Base-by-base conservation (phyloP, 139 green algal species). In the Microglena sp. region DNA sequence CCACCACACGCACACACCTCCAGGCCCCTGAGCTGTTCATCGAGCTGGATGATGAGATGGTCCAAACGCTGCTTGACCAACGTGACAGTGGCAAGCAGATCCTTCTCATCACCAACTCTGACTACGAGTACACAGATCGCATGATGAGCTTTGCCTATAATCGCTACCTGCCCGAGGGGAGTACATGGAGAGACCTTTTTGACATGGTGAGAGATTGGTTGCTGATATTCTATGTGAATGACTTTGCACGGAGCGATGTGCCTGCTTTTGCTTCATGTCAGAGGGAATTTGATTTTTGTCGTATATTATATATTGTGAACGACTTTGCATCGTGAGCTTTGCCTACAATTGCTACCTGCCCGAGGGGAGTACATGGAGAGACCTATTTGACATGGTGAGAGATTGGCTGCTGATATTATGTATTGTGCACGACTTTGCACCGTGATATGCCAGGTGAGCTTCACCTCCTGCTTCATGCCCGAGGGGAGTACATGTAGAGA, bases 71-170 rank as follows among this genome's bases (percentile, higher is more conserved):
- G 69, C 76, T 97, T 36, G 91, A 97, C 71, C 91, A 96, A 72
- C 65, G 71, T n/a, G 73, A 86, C 59, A 56, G 35, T n/a, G 91
- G 91, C 33, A 97, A 97, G 80, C 76, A 79, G 73, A 78, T 97
- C 50, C 77, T 97, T 75, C 88, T 97, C 46, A 96, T 97, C 74
- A 97, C 92, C 43, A 97, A 97, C 81, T 55, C 50, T 1, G 87
- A 94, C 64, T 92, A 86, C 62, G 40, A 89, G 62, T 96, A 96
- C 78, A 96, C 90, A 0, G 58, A 87, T 31, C 71, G 55, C 33
- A 93, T 98, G 80, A 98, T 97, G 92, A 70, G 45, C 15, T 91
- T 83, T 64, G 84, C 92, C 0, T 96, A 94, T 55, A 77, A 97
- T 55, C 71, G 70, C 22, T 93, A 84, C 76, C 76, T 93, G 55